Percentiles rank a stretch among this genome's conserved stretches.
Conservation (phyloP, 2,329 filamentous ascomycete species). For the Aspergillus fijiensis region DNA sequence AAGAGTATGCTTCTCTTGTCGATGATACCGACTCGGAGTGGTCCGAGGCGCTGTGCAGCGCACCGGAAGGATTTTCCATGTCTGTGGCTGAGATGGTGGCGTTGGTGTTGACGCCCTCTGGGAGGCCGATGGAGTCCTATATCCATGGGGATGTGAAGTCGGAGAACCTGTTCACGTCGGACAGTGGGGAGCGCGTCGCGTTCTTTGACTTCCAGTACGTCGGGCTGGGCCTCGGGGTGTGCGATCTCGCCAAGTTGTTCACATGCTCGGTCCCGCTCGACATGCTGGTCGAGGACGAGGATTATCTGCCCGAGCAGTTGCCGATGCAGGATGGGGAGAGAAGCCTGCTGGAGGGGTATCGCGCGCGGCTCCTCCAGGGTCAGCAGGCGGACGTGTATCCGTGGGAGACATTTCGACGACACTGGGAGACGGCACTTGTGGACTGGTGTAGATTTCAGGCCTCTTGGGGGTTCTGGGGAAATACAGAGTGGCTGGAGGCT, state of each 20-base stretch:
- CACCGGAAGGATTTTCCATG: constrained; percentile 15
- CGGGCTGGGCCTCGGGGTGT: constrained; percentile 63
- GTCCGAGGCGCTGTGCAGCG: constrained; percentile 51
- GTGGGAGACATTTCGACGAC: constrained; percentile 55
- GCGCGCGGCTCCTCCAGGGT: constrained; percentile 12
- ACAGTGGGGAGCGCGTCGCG: constrained; percentile 52
- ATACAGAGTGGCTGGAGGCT: constrained; percentile 58
- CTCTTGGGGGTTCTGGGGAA: constrained; percentile 63
- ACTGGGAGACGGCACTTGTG: constrained; percentile 67
- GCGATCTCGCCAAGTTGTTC: constrained; percentile 66
- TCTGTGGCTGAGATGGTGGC: constrained; percentile 57
- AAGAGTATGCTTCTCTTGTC: constrained; percentile 54
- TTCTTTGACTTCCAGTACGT: constrained; percentile 72
- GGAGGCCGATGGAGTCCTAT: constrained; percentile 53
- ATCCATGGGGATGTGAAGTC: constrained; percentile 71
- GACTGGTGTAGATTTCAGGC: constrained; percentile 66
- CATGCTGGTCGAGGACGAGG: constrained; percentile 47
- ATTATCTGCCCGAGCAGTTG: constrained; percentile 40
- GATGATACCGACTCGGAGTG: constrained; percentile 55
- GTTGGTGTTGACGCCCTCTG: constrained; percentile 49
- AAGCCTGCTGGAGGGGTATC: constrained; percentile 54
- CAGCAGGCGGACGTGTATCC: constrained; percentile 44
- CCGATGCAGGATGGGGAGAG: constrained; percentile 54
- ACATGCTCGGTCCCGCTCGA: constrained; percentile 62
- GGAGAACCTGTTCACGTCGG: constrained; percentile 64